phyloP scores from a whole-genome alignment of 305 asterid species.

The Rubia balearica region DNA sequence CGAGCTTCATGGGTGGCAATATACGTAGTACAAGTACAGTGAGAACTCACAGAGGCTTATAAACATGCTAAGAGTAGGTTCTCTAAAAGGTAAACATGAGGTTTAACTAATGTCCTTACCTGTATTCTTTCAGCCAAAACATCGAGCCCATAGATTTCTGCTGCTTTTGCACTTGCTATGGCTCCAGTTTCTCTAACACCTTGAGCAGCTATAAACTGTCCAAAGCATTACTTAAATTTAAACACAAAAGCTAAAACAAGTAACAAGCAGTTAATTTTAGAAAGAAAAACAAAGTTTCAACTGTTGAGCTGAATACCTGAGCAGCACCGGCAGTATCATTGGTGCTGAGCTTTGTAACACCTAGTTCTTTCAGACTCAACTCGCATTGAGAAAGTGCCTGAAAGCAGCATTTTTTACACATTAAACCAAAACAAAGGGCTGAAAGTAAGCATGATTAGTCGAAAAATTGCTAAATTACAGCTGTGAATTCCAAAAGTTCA shows the following conservation, averaged over 20 bases:
- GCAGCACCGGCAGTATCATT: conserved; percentile 76
- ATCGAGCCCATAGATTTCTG: conserved; percentile 67
- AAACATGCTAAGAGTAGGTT: not conserved
- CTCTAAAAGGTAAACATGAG: not conserved
- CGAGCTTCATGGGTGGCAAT: not conserved
- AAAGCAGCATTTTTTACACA: conserved; percentile 14
- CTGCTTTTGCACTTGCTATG: conserved; percentile 77
- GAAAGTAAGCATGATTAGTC: not conserved
- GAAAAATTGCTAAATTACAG: not conserved
- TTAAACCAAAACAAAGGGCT: conserved; percentile 10
- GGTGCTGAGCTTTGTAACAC: conserved; percentile 39
- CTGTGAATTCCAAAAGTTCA: not conserved
- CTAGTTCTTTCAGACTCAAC: conserved; percentile 41
- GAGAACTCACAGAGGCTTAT: too few species aligned
- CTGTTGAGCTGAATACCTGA: conserved; percentile 40
- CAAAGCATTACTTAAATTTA: conserved; percentile 26
- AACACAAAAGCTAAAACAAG: conserved; percentile 12
- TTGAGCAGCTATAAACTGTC: conserved; percentile 55
- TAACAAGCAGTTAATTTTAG: not conserved
- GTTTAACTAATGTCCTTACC: conserved; percentile 27
- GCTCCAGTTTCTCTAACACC: conserved; percentile 67
- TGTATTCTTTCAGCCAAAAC: conserved; percentile 68
- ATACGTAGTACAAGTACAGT: not conserved
- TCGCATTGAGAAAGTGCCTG: conserved; percentile 78
- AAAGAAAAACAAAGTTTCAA: not conserved